These are phyloP conservation scores for Dactylis glomerata DNA, from an alignment of 176 grass and related monocot genomes.

Conservation along the genomic window DNA sequence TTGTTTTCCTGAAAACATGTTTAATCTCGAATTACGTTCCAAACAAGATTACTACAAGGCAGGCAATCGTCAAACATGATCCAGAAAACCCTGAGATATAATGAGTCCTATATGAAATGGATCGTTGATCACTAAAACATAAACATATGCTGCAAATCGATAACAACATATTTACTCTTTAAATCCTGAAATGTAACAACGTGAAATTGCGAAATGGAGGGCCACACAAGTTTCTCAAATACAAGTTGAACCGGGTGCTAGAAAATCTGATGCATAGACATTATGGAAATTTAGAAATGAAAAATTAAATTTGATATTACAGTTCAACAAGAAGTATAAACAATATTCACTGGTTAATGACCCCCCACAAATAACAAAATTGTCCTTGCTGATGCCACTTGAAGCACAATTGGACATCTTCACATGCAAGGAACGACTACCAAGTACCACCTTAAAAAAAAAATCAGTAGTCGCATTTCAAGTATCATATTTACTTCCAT, in stretches of 20 bases:
- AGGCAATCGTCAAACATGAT: too few species aligned
- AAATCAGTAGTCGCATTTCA: background rate
- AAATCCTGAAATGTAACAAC: background rate
- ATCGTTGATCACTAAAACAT: background rate
- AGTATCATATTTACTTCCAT: background rate
- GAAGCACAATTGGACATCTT: too few species aligned
- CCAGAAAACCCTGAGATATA: too few species aligned
- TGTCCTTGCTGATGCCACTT: background rate
- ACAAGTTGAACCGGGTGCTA: background rate
- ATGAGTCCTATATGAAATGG: too few species aligned
- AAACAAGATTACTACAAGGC: too few species aligned
- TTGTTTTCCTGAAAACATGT: too few species aligned
- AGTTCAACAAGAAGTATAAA: background rate
- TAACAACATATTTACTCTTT: background rate
- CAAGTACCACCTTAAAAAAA: background rate
- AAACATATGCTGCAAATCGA: background rate
- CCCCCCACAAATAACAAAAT: background rate
- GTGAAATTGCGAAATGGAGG: background rate
- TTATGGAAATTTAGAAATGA: background rate
- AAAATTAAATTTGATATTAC: background rate
- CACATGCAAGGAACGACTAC: too few species aligned
- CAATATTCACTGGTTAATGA: background rate
- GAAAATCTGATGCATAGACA: background rate
- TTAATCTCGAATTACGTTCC: too few species aligned
- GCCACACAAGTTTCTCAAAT: background rate